Evolutionary conservation across 805 yeast genomes (phyloP).

Genomic region (Candida morakotiae): DNA sequence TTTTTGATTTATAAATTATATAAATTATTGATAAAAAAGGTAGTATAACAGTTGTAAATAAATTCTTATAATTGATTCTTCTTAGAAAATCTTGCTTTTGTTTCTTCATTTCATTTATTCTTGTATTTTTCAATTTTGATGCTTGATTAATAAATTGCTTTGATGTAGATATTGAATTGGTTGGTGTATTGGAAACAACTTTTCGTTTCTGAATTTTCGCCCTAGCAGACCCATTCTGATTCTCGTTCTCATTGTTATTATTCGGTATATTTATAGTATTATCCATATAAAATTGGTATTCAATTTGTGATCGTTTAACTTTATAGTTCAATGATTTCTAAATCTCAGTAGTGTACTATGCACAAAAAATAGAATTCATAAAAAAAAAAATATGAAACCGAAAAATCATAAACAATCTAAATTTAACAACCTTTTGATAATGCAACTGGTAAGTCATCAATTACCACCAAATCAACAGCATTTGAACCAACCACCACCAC

Average conservation of each 20-base stretch:
- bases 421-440: background rate
- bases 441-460: constrained; percentile 2
- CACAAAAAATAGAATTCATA: background rate
- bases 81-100: constrained; percentile 31
- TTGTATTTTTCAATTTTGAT: constrained; percentile 22
- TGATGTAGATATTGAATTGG: constrained; percentile 2
- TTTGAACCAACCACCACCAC: constrained; percentile 10
- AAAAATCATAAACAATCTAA: background rate
- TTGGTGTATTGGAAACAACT: constrained; percentile 8
- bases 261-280: constrained; percentile 1
- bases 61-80: constrained; percentile 33
- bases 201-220: constrained; percentile 20
- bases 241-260: background rate
- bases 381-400: constrained; percentile 3
- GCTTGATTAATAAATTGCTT: constrained; percentile 19
- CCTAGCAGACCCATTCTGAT: background rate
- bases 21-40: constrained; percentile 29
- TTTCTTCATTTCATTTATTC: constrained; percentile 30
- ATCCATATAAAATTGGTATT: background rate
- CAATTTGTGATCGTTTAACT: too few species aligned
- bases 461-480: constrained; percentile 9
- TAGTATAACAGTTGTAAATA: constrained; percentile 29
- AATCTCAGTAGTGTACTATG: background rate
- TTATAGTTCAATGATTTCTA: background rate
- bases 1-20: constrained; percentile 15